Percentiles rank a stretch among this genome's conserved stretches.
These are phyloP conservation scores for Amanita polypyramis DNA, from an alignment of 768 basidiomycete species.

Conservation along the genomic window DNA sequence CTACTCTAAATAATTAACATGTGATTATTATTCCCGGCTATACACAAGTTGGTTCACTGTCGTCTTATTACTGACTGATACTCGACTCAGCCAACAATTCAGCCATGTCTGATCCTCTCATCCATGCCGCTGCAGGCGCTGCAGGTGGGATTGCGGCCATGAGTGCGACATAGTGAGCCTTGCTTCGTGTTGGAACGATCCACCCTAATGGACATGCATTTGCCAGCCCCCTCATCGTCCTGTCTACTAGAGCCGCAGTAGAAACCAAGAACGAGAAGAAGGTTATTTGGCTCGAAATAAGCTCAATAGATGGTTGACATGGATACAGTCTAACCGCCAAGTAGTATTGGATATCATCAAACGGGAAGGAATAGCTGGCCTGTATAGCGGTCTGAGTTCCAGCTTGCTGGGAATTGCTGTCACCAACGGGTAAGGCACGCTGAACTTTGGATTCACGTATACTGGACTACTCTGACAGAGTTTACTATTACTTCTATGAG, in stretches of 20 bases:
- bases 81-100: background rate
- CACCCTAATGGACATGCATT: constrained; percentile 6
- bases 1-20: background rate
- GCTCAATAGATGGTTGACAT: constrained; percentile 7
- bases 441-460: background rate
- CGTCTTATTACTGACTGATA: background rate
- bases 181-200: constrained; percentile 5
- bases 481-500: constrained; percentile 92
- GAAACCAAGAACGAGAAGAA: constrained; percentile 72
- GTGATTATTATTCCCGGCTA: background rate
- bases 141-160: constrained; percentile 86
- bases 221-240: constrained; percentile 76
- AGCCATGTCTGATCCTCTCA: constrained; percentile 63
- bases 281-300: constrained; percentile 25
- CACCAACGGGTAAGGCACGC: constrained; percentile 67
- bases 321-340: constrained; percentile 47
- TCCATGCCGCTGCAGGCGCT: constrained; percentile 85
- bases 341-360: constrained; percentile 68
- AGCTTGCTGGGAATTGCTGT: constrained; percentile 85
- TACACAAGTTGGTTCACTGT: background rate
- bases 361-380: constrained; percentile 72
- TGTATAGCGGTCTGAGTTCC: constrained; percentile 83
- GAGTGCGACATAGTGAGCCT: constrained; percentile 74
- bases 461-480: constrained; percentile 29
- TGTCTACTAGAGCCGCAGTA: constrained; percentile 91